Evolutionary conservation across 768 basidiomycete genomes (phyloP).

Genomic region (Omphalotus guepiniiformis): DNA sequence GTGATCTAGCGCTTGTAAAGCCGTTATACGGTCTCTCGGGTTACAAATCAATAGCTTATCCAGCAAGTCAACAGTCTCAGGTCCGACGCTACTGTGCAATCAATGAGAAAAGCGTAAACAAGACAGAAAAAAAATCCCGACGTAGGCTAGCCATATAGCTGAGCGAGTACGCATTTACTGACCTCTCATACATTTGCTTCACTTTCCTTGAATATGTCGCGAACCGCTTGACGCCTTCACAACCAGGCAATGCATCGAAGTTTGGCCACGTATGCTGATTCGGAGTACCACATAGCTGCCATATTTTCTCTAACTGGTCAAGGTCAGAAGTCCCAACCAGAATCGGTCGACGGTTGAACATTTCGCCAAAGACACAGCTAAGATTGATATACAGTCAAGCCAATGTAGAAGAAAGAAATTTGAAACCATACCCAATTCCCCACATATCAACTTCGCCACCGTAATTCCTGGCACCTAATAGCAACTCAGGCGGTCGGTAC

Average conservation of each 20-base stretch:
- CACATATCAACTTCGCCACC: slow-evolving; percentile 96
- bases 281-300: slow-evolving; percentile 84
- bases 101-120: slow-evolving; percentile 8
- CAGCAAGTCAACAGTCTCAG: slow-evolving; percentile 75
- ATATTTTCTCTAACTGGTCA: slow-evolving; percentile 91
- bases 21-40: slow-evolving; percentile 80
- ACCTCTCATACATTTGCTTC: slow-evolving; percentile 58
- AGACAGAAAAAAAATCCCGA: slow-evolving; percentile 9
- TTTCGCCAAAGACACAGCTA: slow-evolving; percentile 95
- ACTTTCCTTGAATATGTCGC: slow-evolving; percentile 49
- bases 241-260: slow-evolving; percentile 69
- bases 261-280: slow-evolving; percentile 81
- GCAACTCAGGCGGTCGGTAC: slow-evolving; percentile 91
- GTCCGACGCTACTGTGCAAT: slow-evolving; percentile 46
- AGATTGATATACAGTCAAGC: background rate
- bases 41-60: slow-evolving; percentile 82
- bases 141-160: too few relatives aligned
- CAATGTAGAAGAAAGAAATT: background rate
- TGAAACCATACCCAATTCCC: slow-evolving; percentile 79
- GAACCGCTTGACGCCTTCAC: slow-evolving; percentile 73
- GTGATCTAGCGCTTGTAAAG: slow-evolving; percentile 82
- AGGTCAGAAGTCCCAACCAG: slow-evolving; percentile 83
- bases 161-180: too few relatives aligned
- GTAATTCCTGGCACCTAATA: slow-evolving; percentile 86
- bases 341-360: slow-evolving; percentile 86